Evolutionary conservation across 805 yeast species (phyloP), one percentile per base, ranked within the genome.

Genomic region (Cyberlindnera euphorbiiphila): DNA sequence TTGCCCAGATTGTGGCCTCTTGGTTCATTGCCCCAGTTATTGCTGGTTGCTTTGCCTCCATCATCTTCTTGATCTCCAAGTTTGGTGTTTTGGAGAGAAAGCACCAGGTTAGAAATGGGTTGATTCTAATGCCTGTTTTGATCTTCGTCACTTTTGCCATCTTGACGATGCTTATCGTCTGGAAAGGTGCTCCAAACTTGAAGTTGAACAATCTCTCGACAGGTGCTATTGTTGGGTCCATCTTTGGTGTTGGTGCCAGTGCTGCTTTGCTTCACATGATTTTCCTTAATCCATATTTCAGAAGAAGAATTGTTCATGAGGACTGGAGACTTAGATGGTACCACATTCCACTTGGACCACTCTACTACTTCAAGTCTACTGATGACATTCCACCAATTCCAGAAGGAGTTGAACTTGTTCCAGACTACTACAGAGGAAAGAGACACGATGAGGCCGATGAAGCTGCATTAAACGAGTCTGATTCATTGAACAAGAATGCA

Each of bases 11-110:
- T 45, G 74, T 78, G 43, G 89, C 91, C 4, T 78, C 88, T 10
- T 83, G 89, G 89, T 78, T 79, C 53, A 76, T 82, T 62, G 88
- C 91, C 6, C 91, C 91, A 12, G 57, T 68, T 15, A 64, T 82
- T 41, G 82, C 89, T 12, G 91, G 87, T 43, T 51, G 57, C 25
- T 72, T 83, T 46, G 77, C 86, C 4, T 58, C 82, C 4, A 61
- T 74, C 29, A 56, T 78, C 35, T 83, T 81, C 57, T 60, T 78
- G 39, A 58, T 74, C 34, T 72, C 81, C 38, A 84, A 83, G 57
- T 79, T 56, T 49, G 51, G 60, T 37, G 84, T 83, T 26, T 65
- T 83, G 53, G 86, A 81, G 54, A 61, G 77, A 53, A 74, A 72
- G 50, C 59, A 72, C 42, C 67, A 73, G 21, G 52, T 78, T 36